Evolutionary conservation across 1,139 yeast species (phyloP).

Genomic region (Sugiyamaella grinbergsii): DNA sequence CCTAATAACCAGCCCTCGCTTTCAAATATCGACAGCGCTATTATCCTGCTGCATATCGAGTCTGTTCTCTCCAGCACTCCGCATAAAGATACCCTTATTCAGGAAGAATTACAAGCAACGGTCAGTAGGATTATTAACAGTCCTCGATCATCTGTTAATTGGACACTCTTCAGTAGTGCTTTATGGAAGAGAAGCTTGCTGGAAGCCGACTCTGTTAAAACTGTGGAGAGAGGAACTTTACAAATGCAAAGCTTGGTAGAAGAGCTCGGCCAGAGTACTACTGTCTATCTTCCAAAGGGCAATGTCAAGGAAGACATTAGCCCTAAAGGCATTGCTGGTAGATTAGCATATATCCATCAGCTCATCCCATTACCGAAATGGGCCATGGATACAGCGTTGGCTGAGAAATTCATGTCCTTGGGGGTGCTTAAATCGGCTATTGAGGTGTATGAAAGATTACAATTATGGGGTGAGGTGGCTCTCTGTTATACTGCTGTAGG

Average conservation of each 20-base stretch:
- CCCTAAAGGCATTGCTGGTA: conserved; percentile 44
- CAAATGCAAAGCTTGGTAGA: conserved; percentile 93
- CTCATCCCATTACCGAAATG: conserved; percentile 82
- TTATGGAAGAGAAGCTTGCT: conserved; percentile 87
- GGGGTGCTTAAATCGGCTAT: conserved; percentile 88
- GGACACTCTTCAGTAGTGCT: conserved; percentile 81
- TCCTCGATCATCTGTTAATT: conserved; percentile 55
- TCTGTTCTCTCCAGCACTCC: conserved; percentile 73
- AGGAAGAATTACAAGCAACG: conserved; percentile 78
- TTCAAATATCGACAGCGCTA: conserved; percentile 68
- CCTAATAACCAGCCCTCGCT: conserved; percentile 83
- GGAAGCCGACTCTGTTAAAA: conserved; percentile 78
- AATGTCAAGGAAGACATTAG: conserved; percentile 29
- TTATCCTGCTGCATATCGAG: conserved; percentile 67
- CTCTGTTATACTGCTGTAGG: conserved; percentile 88
- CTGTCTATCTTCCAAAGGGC: conserved; percentile 60
- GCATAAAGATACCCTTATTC: conserved; percentile 64
- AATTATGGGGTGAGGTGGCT: conserved; percentile 81
- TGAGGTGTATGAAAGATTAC: conserved; percentile 81
- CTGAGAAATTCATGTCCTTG: conserved; percentile 83
- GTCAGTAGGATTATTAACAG: conserved; percentile 69
- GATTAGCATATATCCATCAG: conserved; percentile 72
- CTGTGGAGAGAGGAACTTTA: conserved; percentile 89
- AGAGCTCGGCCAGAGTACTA: conserved; percentile 72
- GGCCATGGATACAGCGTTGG: conserved; percentile 78